Evolutionary conservation across 2,329 filamentous ascomycete genomes (phyloP).

Genomic region (Colletotrichum spinosum): DNA sequence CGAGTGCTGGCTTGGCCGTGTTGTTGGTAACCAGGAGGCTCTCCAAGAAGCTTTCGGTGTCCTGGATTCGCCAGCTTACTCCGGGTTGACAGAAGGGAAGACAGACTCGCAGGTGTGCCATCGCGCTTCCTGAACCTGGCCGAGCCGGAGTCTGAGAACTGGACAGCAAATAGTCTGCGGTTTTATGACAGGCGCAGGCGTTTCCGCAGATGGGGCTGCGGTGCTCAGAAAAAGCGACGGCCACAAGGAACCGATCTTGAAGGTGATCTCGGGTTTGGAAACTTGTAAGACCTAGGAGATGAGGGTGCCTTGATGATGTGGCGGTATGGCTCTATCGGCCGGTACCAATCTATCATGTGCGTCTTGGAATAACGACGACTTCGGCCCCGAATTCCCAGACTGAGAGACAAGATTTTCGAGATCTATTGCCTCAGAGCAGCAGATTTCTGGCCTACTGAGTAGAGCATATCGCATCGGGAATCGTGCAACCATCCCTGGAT

Average conservation of each 20-base stretch:
- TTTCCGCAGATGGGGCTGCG: not conserved
- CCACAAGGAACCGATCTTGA: not conserved
- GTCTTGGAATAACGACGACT: not conserved
- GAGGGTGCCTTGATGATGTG: not conserved
- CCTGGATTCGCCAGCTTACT: not conserved
- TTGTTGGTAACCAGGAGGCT: constrained; percentile 11
- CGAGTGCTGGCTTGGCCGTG: constrained; percentile 20
- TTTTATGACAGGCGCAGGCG: not conserved
- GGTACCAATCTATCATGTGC: not conserved
- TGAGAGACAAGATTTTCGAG: too few species aligned
- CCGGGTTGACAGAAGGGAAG: too few species aligned
- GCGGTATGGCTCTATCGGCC: not conserved
- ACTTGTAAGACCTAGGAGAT: not conserved
- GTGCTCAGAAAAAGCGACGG: constrained; percentile 5
- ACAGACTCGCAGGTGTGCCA: not conserved
- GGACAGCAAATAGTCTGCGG: not conserved
- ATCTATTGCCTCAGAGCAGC: not conserved
- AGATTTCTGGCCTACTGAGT: not conserved
- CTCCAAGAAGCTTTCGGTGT: constrained; percentile 24
- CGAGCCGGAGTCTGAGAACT: constrained; percentile 4
- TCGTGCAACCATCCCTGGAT: constrained; percentile 4
- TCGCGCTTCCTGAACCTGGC: constrained; percentile 10
- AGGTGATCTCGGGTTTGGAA: not conserved
- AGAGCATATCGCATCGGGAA: not conserved
- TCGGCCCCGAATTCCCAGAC: not conserved